Conservation (phyloP, 2,329 filamentous ascomycete species). For the Microcyclospora tardicrescens region DNA sequence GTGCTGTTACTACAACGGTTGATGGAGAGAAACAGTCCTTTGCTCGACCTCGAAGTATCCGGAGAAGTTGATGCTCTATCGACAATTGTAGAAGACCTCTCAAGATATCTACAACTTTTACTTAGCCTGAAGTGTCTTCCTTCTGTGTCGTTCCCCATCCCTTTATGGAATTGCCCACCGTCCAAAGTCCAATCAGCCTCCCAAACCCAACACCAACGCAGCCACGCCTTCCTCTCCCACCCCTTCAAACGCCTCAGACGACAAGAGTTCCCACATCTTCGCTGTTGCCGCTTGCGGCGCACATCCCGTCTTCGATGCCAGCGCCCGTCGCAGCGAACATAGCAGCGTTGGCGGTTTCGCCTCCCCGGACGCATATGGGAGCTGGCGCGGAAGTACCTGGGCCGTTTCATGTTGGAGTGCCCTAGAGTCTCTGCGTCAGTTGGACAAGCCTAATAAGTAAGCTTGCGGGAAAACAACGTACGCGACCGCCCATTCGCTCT, state of each 20-base stretch:
- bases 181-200: too few relatives aligned
- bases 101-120: too few relatives aligned
- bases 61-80: too few relatives aligned
- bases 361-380: slow-evolving; percentile 8
- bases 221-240: slow-evolving; percentile 13
- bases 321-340: slow-evolving; percentile 15
- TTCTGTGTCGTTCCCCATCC: too few relatives aligned
- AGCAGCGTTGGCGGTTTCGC: slow-evolving; percentile 17
- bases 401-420: slow-evolving; percentile 13
- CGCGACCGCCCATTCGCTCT: slow-evolving; percentile 3
- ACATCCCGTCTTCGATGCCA: slow-evolving; percentile 12
- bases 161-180: too few relatives aligned
- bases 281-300: slow-evolving; percentile 11
- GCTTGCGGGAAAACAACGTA: slow-evolving; percentile 5
- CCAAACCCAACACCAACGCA: slow-evolving; percentile 2
- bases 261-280: slow-evolving; percentile 22
- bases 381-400: slow-evolving; percentile 14
- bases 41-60: too few relatives aligned
- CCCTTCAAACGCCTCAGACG: slow-evolving; percentile 14
- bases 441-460: neutral
- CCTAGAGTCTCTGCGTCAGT: slow-evolving; percentile 4
- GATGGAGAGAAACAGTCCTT: too few relatives aligned
- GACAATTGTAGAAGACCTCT: too few relatives aligned
- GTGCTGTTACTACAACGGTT: too few relatives aligned
- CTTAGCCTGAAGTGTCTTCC: too few relatives aligned